Percentiles rank a stretch among this genome's conserved stretches.
phyloP scores from a whole-genome alignment of 345 rosid genomes.

The Salix udensis region DNA sequence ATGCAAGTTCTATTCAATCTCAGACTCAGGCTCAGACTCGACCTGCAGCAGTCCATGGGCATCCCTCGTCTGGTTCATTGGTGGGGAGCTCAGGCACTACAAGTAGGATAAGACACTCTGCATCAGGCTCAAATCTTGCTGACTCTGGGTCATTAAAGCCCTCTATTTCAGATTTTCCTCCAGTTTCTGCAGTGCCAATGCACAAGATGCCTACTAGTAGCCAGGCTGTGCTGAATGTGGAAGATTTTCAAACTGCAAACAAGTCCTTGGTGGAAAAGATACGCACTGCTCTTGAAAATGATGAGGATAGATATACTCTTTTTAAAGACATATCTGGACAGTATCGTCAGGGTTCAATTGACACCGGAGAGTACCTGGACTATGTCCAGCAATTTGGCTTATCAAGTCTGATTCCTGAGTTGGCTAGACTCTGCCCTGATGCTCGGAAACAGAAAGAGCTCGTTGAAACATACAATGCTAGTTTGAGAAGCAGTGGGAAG shows the following conservation, averaged over 20 bases:
- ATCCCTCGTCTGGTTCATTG: constrained; percentile 22
- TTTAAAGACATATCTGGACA: constrained; percentile 69
- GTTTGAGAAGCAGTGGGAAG: constrained; percentile 28
- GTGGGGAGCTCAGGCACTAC: constrained; percentile 32
- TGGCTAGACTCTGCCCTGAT: constrained; percentile 89
- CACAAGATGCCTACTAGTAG: constrained; percentile 33
- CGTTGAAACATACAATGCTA: constrained; percentile 54
- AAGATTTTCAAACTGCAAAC: constrained; percentile 71
- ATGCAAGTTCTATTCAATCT: constrained; percentile 41
- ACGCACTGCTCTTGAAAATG: constrained; percentile 56
- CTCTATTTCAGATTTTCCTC: constrained; percentile 63
- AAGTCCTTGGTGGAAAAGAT: constrained; percentile 79
- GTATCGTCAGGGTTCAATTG: constrained; percentile 78
- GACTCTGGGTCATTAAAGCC: constrained; percentile 35
- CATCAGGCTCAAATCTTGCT: constrained; percentile 67
- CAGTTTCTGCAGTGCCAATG: constrained; percentile 53
- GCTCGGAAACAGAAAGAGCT: constrained; percentile 78
- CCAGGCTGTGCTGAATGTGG: constrained; percentile 32
- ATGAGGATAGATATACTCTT: constrained; percentile 61
- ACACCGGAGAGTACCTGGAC: constrained; percentile 56
- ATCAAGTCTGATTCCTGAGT: constrained; percentile 69
- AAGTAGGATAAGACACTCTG: constrained; percentile 53
- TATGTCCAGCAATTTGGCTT: constrained; percentile 60
- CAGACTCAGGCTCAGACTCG: constrained; percentile 32
- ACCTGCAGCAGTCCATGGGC: constrained; percentile 23